These are phyloP conservation scores for Exophiala sideris DNA, from an alignment of 2,329 filamentous ascomycete genomes.

Conservation along the genomic window DNA sequence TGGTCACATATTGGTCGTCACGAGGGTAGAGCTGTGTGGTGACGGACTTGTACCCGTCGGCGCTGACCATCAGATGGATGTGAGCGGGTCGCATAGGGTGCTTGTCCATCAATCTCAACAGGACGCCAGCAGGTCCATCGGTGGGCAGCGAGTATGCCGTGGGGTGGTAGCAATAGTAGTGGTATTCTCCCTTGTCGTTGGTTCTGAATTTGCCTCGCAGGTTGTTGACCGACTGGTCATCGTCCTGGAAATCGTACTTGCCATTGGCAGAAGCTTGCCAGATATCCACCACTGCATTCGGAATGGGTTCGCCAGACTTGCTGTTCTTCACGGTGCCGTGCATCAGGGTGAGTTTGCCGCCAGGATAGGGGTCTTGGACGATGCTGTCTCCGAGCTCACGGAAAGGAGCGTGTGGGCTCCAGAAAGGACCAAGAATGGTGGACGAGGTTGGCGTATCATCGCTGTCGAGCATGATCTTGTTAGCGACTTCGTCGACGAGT, in stretches of 20 bases:
- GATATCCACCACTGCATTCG: slow-evolving; percentile 68
- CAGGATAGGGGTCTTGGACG: slow-evolving; percentile 57
- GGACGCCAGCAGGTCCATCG: slow-evolving; percentile 56
- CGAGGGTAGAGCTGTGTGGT: slow-evolving; percentile 59
- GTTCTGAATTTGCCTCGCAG: slow-evolving; percentile 72
- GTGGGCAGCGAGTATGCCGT: slow-evolving; percentile 69
- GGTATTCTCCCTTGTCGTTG: slow-evolving; percentile 66
- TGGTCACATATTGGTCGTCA: slow-evolving; percentile 56
- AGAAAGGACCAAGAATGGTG: slow-evolving; percentile 74
- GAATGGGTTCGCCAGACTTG: slow-evolving; percentile 63
- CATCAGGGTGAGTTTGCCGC: slow-evolving; percentile 63
- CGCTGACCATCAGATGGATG: slow-evolving; percentile 57
- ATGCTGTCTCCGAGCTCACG: slow-evolving; percentile 63
- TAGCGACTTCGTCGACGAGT: slow-evolving; percentile 77
- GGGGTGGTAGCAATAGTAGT: slow-evolving; percentile 72
- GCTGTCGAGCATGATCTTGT: slow-evolving; percentile 61
- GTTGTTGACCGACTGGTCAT: slow-evolving; percentile 69
- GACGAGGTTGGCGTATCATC: slow-evolving; percentile 66
- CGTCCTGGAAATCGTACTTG: slow-evolving; percentile 72
- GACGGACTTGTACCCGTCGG: slow-evolving; percentile 55
- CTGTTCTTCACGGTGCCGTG: slow-evolving; percentile 66
- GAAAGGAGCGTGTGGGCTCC: slow-evolving; percentile 72
- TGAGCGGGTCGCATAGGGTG: slow-evolving; percentile 61
- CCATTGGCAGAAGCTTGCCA: slow-evolving; percentile 75
- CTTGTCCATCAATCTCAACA: slow-evolving; percentile 54